Percentiles rank a stretch among this genome's conserved stretches.
Evolutionary conservation across 345 rosid genomes (phyloP).

Genomic region (Camelina neglecta): DNA sequence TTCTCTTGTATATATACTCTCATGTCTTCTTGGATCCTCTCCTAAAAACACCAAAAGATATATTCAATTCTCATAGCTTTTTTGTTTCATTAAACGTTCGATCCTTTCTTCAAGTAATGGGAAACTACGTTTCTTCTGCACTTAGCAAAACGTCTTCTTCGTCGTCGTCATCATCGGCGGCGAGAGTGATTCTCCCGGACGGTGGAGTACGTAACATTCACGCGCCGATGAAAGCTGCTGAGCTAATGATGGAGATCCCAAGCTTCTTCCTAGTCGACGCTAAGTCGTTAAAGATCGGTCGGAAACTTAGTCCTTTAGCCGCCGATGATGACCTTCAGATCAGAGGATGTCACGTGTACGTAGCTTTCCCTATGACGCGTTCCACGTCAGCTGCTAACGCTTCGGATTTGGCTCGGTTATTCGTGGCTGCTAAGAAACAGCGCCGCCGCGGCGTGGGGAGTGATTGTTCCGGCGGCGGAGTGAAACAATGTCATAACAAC

Average conservation of each 20-base stretch:
- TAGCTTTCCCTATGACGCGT: conserved; percentile 80
- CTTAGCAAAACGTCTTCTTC: conserved; percentile 47
- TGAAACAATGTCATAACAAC: conserved; percentile 36
- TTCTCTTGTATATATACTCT: conserved; percentile 36
- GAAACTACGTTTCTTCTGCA: conserved; percentile 73
- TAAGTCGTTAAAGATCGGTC: conserved; percentile 65
- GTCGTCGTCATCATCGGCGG: conserved; percentile 41
- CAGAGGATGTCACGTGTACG: conserved; percentile 59
- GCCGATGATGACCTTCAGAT: conserved; percentile 84
- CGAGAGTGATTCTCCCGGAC: conserved; percentile 67
- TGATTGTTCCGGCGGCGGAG: conserved; percentile 12
- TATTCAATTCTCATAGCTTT: not conserved
- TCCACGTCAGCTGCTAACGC: conserved; percentile 61
- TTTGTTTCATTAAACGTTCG: not conserved
- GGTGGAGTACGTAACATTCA: conserved; percentile 65
- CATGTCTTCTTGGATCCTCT: conserved; percentile 32
- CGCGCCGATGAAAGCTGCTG: conserved; percentile 72
- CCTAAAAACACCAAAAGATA: not conserved
- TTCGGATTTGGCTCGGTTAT: conserved; percentile 67
- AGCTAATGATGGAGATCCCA: conserved; percentile 86
- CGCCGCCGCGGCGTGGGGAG: conserved; percentile 43
- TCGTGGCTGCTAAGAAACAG: conserved; percentile 56
- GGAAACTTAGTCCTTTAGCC: conserved; percentile 65
- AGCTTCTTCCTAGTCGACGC: conserved; percentile 75
- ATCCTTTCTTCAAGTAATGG: conserved; percentile 50